A percentile compares a stretch with the other conserved stretches of the same genome.
phyloP scores from a whole-genome alignment of 768 basidiomycete species.

The Boletus reticuloceps region DNA sequence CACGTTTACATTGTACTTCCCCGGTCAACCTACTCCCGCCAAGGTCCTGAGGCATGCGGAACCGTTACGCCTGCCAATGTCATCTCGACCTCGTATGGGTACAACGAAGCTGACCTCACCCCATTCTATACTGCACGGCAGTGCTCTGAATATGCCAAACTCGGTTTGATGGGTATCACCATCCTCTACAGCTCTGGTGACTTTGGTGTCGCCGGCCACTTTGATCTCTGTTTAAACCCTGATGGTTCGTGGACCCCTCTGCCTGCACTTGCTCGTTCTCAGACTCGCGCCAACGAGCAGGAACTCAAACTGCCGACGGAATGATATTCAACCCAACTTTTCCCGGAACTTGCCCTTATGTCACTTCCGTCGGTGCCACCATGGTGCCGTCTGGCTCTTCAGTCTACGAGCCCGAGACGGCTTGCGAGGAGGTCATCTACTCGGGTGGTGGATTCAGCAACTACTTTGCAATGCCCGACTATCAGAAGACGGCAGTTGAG shows the following conservation, averaged over 20 bases:
- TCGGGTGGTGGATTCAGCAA: slow-evolving; percentile 40
- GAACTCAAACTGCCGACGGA: slow-evolving; percentile 36
- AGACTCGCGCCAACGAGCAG: neutral
- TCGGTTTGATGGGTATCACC: slow-evolving; percentile 40
- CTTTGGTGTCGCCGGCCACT: slow-evolving; percentile 39
- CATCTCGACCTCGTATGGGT: slow-evolving; percentile 41
- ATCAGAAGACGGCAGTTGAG: slow-evolving; percentile 36
- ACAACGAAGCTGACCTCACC: slow-evolving; percentile 36
- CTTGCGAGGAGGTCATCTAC: slow-evolving; percentile 43
- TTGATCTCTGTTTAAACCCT: slow-evolving; percentile 5
- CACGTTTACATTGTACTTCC: neutral
- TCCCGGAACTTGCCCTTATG: slow-evolving; percentile 47
- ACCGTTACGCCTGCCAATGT: slow-evolving; percentile 35
- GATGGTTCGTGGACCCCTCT: slow-evolving; percentile 1
- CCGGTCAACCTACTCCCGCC: too few species aligned
- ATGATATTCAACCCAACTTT: slow-evolving; percentile 51
- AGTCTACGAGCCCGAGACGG: slow-evolving; percentile 48
- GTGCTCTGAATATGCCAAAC: slow-evolving; percentile 46
- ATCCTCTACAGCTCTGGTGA: slow-evolving; percentile 46
- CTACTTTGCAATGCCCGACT: slow-evolving; percentile 41
- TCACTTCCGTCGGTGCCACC: slow-evolving; percentile 51
- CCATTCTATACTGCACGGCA: slow-evolving; percentile 39
- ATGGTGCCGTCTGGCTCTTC: slow-evolving; percentile 36
- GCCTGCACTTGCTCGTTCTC: neutral
- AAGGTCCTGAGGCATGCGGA: slow-evolving; percentile 38